Evolutionary conservation across 805 yeast species (phyloP).

Genomic region (Candida awuae): DNA sequence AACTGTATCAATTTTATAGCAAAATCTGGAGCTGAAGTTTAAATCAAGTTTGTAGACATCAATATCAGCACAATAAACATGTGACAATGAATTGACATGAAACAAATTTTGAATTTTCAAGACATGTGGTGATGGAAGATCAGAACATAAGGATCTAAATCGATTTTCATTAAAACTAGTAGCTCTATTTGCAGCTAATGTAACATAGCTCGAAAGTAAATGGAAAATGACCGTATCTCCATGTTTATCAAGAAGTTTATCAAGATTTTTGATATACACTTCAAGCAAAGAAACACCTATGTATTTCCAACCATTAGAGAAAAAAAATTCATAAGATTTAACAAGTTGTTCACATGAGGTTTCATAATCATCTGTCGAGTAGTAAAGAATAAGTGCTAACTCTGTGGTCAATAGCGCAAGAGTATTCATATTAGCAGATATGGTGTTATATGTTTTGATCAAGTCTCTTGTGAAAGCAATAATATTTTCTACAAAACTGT

Average conservation of each 20-base stretch:
- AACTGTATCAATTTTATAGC: constrained; percentile 14
- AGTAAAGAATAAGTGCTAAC: constrained; percentile 57
- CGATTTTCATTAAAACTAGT: constrained; percentile 8
- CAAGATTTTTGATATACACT: constrained; percentile 62
- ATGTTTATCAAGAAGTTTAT: constrained; percentile 27
- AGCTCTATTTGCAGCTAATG: constrained; percentile 20
- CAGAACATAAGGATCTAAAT: constrained; percentile 1
- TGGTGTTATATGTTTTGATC: constrained; percentile 42
- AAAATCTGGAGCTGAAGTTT: constrained; percentile 25
- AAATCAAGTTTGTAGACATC: constrained; percentile 35
- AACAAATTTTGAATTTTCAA: constrained; percentile 6
- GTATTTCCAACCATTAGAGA: constrained; percentile 63
- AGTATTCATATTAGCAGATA: constrained; percentile 49
- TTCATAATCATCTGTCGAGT: constrained; percentile 39
- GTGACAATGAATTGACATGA: constrained; percentile 5
- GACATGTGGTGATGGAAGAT: neutral
- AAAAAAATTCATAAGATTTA: constrained; percentile 62
- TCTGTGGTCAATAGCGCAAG: constrained; percentile 73
- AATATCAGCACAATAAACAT: constrained; percentile 27
- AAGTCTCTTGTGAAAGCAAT: constrained; percentile 48
- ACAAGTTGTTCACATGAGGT: constrained; percentile 57
- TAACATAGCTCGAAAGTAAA: constrained; percentile 35
- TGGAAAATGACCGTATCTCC: constrained; percentile 18
- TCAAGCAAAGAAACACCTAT: constrained; percentile 62
- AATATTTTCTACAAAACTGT: constrained; percentile 35